Conservation (phyloP, 1,139 yeast species). For the Suhomyces panamericanus region DNA sequence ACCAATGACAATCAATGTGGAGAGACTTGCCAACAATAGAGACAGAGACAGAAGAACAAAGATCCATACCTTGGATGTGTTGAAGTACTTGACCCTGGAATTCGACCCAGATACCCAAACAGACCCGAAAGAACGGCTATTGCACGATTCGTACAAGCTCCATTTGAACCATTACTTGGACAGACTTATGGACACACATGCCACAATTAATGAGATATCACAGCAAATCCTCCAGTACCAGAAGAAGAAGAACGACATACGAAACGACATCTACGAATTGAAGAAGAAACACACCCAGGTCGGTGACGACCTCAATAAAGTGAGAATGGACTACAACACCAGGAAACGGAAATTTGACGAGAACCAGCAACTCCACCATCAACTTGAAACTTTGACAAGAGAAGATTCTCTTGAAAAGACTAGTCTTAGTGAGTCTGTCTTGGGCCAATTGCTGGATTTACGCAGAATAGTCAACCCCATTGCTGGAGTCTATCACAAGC, state of each 20-base stretch:
- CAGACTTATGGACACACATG: conserved; percentile 37
- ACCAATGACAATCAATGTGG: conserved; percentile 32
- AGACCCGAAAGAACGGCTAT: conserved; percentile 16
- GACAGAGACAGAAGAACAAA: conserved; percentile 29
- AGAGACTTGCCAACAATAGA: conserved; percentile 25
- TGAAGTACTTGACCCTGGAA: conserved; percentile 32
- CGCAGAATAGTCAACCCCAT: conserved; percentile 38
- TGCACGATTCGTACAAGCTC: conserved; percentile 30
- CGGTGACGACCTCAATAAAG: conserved; percentile 39
- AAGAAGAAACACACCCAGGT: conserved; percentile 40
- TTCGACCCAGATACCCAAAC: conserved; percentile 25
- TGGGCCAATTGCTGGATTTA: conserved; percentile 16
- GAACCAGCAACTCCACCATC: conserved; percentile 18
- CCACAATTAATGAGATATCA: conserved; percentile 43
- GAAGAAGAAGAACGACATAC: conserved; percentile 38
- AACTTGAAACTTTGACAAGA: conserved; percentile 6
- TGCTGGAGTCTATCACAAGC: conserved; percentile 38
- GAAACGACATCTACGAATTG: conserved; percentile 41
- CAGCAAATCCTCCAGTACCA: conserved; percentile 40
- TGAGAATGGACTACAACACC: conserved; percentile 33
- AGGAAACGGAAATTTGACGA: conserved; percentile 26
- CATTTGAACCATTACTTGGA: conserved; percentile 33
- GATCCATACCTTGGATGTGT: conserved; percentile 39
- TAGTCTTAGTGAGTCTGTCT: conserved; percentile 5
- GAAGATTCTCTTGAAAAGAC: conserved; percentile 13